Base-by-base conservation (phyloP, 2,329 filamentous ascomycete species). In the Sporothrix mexicana region DNA sequence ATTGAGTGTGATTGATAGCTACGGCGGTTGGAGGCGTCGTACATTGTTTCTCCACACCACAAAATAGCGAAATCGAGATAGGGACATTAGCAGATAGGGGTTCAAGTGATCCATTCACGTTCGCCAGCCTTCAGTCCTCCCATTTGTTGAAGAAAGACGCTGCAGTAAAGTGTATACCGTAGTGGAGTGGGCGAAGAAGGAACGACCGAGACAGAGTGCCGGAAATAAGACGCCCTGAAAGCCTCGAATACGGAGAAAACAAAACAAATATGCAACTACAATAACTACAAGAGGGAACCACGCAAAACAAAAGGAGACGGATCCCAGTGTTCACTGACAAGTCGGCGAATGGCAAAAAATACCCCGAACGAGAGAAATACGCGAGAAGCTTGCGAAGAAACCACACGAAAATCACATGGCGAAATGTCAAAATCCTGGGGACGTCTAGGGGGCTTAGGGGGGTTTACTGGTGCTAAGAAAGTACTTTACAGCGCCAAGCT, bases 11-110 rank as follows among this genome's bases (percentile, higher is more conserved):
- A 17, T 25, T 66, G 62, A 66, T 49, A 66, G 62, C 41, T 47
- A 25, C 41, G 20, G 23, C n/a, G 57, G 41, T 25, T 23, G 61
- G 62, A 49, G 62, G 20, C 43, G 62, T 49, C 62, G 43, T 49
- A 66, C 36, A 45, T 41, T 68, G 43, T 41, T 36, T 68, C 64
- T 68, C 64, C 64, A 68, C 64, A 30, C 45, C 62, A 66, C 62
- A 25, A 51, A 68, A 51, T 51, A 51, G 20, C 30, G 30, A 7
- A 36, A 36, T 36, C 30, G 30, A 36, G 7, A 36, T 36, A 36
- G 30, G 30, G 30, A 36, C 30, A 36, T 36, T 36, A 36, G 30
- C 30, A 36, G 7, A 36, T 36, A 36, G 64, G 30, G 62, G 64
- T 36, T 36, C 45, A 12, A 67, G 45, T 36, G 1, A 36, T 36